Base-by-base conservation (phyloP, 306 rosid genomes). In the Trichosanthes cucumerina region DNA sequence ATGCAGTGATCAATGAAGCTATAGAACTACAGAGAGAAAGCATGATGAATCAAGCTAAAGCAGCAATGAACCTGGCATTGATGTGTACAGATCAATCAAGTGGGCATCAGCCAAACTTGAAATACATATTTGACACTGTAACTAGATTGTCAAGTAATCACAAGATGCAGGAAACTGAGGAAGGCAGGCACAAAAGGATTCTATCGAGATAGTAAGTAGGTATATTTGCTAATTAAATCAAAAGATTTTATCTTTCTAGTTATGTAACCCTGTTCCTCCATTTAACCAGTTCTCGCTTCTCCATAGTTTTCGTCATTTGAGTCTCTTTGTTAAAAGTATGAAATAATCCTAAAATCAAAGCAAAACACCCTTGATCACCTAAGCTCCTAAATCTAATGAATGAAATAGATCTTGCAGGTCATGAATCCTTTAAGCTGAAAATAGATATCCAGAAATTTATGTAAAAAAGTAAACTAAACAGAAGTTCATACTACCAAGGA, bases 401-500 rank as follows among this genome's bases (percentile, higher is more conserved):
- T 24, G 28, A 9, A 69, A 69, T 69, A 69, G 53, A 69, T 69
- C 52, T 58, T 58, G 16, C 7, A 58, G 33, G 12, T 23, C 64
- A 58, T 58, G 64, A 58, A 58, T 23, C 34, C 34, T 23, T 58
- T 58, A 9, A 36, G 26, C 14, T 65, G 7, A 63, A 63, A 33
- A 65, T 10, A 41, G 52, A 5, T 21, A 21, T 39, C 53, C 11
- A 39, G 7, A 68, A 68, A 21, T 39, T 68, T 39, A n/a, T 39
- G 75, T 19, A n/a, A 8, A 38, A n/a, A 38, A 4, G 43, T 57
- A 9, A 16, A 15, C 43, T 63, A 63, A 11, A 68, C 16, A 19
- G 49, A 41, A 73, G 38, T 47, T 58, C 54, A 58, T 44, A 24
- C 81, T 83, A 94, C 98, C 98, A 94, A 80, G 98, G 95, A 84